These are phyloP conservation scores for Penicillium sp. DNA, from an alignment of 2,329 filamentous ascomycete genomes.

Conservation along the genomic window DNA sequence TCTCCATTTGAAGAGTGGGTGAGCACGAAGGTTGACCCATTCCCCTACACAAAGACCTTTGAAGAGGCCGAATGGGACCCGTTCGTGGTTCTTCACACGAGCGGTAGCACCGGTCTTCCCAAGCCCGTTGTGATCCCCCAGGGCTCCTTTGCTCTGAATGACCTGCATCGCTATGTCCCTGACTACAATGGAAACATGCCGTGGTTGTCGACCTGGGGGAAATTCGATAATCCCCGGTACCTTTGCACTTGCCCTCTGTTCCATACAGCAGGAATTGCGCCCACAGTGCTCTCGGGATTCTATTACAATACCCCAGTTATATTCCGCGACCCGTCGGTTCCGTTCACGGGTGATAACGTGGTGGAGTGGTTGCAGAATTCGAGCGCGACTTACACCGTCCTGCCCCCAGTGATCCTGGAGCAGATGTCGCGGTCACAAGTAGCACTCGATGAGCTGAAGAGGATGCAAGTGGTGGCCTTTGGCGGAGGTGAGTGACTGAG, in stretches of 20 bases:
- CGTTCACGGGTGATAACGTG: slow-evolving; percentile 13
- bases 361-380: slow-evolving; percentile 14
- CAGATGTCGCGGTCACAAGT: slow-evolving; percentile 13
- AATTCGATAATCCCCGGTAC: slow-evolving; percentile 11
- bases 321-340: slow-evolving; percentile 12
- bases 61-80: slow-evolving; percentile 12
- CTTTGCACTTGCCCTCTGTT: slow-evolving; percentile 7
- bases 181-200: slow-evolving; percentile 1
- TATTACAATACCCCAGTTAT: slow-evolving; percentile 11
- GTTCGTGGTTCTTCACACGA: slow-evolving; percentile 12
- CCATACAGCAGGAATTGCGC: slow-evolving; percentile 7
- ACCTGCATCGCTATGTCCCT: slow-evolving; percentile 4
- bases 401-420: slow-evolving; percentile 13
- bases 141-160: slow-evolving; percentile 5
- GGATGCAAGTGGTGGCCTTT: slow-evolving; percentile 11
- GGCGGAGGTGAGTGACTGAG: slow-evolving; percentile 11
- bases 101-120: slow-evolving; percentile 14
- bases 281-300: slow-evolving; percentile 4
- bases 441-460: slow-evolving; percentile 11
- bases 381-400: slow-evolving; percentile 5
- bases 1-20: slow-evolving; percentile 4
- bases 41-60: slow-evolving; percentile 12
- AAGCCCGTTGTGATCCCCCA: slow-evolving; percentile 14
- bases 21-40: not conserved
- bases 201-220: slow-evolving; percentile 11